Percentiles rank a stretch among this genome's conserved stretches.
phyloP scores from a whole-genome alignment of 1,284 basidiomycete genomes.

The Wolfiporia cocos region DNA sequence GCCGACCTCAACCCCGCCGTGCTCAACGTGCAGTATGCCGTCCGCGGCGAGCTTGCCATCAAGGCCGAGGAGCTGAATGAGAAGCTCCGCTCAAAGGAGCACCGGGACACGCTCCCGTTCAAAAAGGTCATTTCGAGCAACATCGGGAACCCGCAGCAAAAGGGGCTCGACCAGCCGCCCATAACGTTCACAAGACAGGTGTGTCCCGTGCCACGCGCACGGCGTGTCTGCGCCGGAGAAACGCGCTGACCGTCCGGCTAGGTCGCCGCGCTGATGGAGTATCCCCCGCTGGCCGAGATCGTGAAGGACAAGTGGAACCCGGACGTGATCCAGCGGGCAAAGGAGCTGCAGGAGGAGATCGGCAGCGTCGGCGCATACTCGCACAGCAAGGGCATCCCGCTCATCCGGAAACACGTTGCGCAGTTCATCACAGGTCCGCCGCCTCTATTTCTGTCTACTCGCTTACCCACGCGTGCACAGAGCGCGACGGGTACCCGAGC shows the following conservation, averaged over 20 bases:
- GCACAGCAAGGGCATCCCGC: slow-evolving; percentile 89
- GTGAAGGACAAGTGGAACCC: slow-evolving; percentile 78
- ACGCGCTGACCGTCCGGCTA: slow-evolving; percentile 22
- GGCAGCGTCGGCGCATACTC: slow-evolving; percentile 96
- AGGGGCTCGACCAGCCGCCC: slow-evolving; percentile 88
- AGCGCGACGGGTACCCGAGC: slow-evolving; percentile 84
- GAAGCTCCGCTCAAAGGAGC: slow-evolving; percentile 50
- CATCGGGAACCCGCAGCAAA: slow-evolving; percentile 98
- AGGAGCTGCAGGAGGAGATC: slow-evolving; percentile 78
- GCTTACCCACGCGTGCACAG: slow-evolving; percentile 32
- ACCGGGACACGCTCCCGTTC: slow-evolving; percentile 67
- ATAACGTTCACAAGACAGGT: slow-evolving; percentile 94
- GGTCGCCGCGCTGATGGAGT: slow-evolving; percentile 91
- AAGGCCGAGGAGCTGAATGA: slow-evolving; percentile 84
- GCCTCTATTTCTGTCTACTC: slow-evolving; percentile 3
- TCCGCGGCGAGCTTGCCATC: slow-evolving; percentile 94
- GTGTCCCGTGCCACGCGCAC: slow-evolving; percentile 17
- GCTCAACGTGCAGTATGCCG: slow-evolving; percentile 91
- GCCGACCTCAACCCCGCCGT: slow-evolving; percentile 80
- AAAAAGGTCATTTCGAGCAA: slow-evolving; percentile 90
- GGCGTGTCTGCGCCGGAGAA: not conserved
- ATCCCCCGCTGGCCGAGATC: slow-evolving; percentile 78
- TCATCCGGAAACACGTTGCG: slow-evolving; percentile 87
- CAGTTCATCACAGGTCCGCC: slow-evolving; percentile 80
- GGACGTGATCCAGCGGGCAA: slow-evolving; percentile 83